Conservation (phyloP, 176 grass and related monocot genomes). For the Triticum urartu region DNA sequence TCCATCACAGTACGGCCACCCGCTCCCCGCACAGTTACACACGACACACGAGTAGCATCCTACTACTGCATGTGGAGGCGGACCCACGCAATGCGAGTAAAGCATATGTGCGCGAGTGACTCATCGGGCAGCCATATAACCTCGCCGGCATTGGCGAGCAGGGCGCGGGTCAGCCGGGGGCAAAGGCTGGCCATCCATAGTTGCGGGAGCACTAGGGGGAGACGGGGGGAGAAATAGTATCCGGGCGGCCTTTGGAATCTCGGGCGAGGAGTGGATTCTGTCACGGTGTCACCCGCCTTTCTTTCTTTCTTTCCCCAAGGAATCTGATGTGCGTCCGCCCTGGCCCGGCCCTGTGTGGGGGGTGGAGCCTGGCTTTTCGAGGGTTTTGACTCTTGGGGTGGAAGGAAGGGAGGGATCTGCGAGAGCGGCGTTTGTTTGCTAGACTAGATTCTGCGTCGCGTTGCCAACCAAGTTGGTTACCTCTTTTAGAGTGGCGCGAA, state of each 20-base stretch:
- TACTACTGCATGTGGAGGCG: not conserved
- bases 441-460: slow-evolving; percentile 35
- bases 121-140: slow-evolving; percentile 9
- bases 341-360: not conserved
- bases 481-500: slow-evolving; percentile 21
- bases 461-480: slow-evolving; percentile 23
- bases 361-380: slow-evolving; percentile 16
- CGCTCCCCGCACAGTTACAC: not conserved
- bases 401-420: slow-evolving; percentile 8
- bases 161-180: not conserved
- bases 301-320: not conserved
- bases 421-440: not conserved
- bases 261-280: slow-evolving; percentile 43
- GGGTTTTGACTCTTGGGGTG: slow-evolving; percentile 31
- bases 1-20: not conserved
- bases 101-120: not conserved
- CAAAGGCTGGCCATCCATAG: slow-evolving; percentile 34
- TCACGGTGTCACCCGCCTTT: slow-evolving; percentile 18
- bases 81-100: not conserved
- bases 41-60: not conserved
- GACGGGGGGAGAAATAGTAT: slow-evolving; percentile 18
- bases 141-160: not conserved
- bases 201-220: slow-evolving; percentile 41
- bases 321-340: slow-evolving; percentile 15
- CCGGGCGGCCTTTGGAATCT: slow-evolving; percentile 48